These are phyloP conservation scores for Pleurotus tuber-regium DNA, from an alignment of 768 basidiomycete genomes.

Conservation along the genomic window DNA sequence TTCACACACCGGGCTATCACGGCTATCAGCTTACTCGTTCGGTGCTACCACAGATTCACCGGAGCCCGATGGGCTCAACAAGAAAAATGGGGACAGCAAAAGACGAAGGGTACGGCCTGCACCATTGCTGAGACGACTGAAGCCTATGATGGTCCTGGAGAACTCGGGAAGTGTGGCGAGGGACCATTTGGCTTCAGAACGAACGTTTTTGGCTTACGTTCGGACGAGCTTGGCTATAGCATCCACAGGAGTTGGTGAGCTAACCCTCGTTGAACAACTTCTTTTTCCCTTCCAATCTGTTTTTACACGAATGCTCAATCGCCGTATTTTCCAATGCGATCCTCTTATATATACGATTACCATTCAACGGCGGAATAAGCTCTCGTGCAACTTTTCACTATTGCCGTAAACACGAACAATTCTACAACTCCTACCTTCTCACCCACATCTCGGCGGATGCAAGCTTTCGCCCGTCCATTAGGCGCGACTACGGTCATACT, in stretches of 20 bases:
- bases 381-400: slow-evolving; percentile 45
- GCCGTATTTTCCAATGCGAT: too few relatives aligned
- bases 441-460: background rate
- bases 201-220: slow-evolving; percentile 49
- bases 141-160: slow-evolving; percentile 26
- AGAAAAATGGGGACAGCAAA: too few relatives aligned
- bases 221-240: slow-evolving; percentile 45
- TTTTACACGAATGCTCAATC: too few relatives aligned
- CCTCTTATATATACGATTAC: background rate
- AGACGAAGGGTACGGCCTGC: too few relatives aligned
- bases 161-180: slow-evolving; percentile 48
- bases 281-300: background rate
- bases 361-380: slow-evolving; percentile 19
- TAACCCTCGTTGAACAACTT: background rate
- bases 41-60: too few relatives aligned
- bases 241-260: slow-evolving; percentile 39
- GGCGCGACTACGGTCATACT: slow-evolving; percentile 37
- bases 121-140: background rate
- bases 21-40: background rate
- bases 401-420: slow-evolving; percentile 22
- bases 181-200: slow-evolving; percentile 49
- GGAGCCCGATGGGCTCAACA: too few relatives aligned
- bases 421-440: background rate
- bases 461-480: slow-evolving; percentile 35
- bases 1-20: background rate